Base-by-base conservation (phyloP, 345 rosid species). In the Stellera chamaejasme region DNA sequence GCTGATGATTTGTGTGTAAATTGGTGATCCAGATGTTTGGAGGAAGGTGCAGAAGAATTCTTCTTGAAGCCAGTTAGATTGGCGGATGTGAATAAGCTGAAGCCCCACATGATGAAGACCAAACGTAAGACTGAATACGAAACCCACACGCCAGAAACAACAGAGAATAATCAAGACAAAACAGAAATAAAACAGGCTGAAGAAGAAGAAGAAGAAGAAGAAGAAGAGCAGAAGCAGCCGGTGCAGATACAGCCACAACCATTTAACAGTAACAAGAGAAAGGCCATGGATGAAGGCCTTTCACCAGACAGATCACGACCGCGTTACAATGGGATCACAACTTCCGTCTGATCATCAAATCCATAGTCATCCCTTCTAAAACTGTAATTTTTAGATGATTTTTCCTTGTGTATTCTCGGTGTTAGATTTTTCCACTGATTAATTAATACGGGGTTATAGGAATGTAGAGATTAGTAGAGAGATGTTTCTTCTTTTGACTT, bases 11-110 rank as follows among this genome's bases (percentile, higher is more conserved):
- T 42, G 48, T 11, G 13, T 23, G 6, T 47, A 3, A 13, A 47
- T 54, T 23, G 13, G 10, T 16, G 14, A 2, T 14, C 83, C 83
- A 82, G 87, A 71, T 85, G 94, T 60, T 69, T 82, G 45, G 82
- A 85, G 65, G 87, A 77, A 67, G 94, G 94, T 11, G 94, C 94
- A 10, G 87, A 85, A 48, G 87, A 82, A 43, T 85, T 85, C 45
- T 75, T 85, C 61, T 51, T 85, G 68, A 85, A 85, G 67, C 94
- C 94, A 2, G 80, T 85, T 2, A 65, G 65, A 15, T 36, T 69
- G 28, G 45, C 94, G 10, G 87, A 85, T 61, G 59, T 85, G 75
- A 72, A 68, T 44, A 77, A 70, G 67, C 82, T 85, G 50, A 80
- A 41, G 59, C 77, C 87, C 45, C 78, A 78, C 54, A 68, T 84